Evolutionary conservation across 2,329 filamentous ascomycete genomes (phyloP).

Genomic region (Penicillium sp.): DNA sequence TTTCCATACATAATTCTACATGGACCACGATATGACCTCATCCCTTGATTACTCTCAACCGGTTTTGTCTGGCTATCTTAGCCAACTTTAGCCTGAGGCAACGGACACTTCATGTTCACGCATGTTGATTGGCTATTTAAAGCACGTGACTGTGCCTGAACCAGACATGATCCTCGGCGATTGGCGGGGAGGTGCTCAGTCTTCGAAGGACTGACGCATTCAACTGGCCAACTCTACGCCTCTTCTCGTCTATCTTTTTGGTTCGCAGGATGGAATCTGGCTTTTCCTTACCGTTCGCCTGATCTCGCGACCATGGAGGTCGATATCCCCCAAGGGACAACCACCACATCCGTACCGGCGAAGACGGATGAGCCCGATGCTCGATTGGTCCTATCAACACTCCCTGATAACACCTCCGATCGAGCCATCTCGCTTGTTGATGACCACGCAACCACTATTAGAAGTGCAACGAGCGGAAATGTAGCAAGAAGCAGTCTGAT

Average conservation of each 20-base stretch:
- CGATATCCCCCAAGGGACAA: conserved; percentile 15
- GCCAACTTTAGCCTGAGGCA: neutral
- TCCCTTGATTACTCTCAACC: neutral
- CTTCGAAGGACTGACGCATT: neutral
- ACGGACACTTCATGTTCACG: neutral
- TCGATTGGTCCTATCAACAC: conserved; percentile 7
- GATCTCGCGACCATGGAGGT: conserved; percentile 22
- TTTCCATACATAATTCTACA: neutral
- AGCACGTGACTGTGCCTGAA: conserved; percentile 12
- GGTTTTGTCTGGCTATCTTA: neutral
- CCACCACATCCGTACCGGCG: conserved; percentile 5
- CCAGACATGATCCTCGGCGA: neutral
- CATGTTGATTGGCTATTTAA: neutral
- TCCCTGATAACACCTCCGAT: neutral
- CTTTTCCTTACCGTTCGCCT: conserved; percentile 4
- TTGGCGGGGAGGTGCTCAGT: neutral
- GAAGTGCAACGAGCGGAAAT: neutral
- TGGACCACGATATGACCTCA: neutral
- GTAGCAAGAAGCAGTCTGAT: neutral
- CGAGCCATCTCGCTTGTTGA: neutral
- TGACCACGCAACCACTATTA: neutral
- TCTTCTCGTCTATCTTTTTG: neutral
- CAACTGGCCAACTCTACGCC: neutral
- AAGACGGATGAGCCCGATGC: conserved; percentile 4
- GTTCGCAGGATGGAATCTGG: conserved; percentile 7